Evolutionary conservation across 257 asterid species (phyloP), one percentile per base, ranked within the genome.

Genomic region (Solanum piurae): DNA sequence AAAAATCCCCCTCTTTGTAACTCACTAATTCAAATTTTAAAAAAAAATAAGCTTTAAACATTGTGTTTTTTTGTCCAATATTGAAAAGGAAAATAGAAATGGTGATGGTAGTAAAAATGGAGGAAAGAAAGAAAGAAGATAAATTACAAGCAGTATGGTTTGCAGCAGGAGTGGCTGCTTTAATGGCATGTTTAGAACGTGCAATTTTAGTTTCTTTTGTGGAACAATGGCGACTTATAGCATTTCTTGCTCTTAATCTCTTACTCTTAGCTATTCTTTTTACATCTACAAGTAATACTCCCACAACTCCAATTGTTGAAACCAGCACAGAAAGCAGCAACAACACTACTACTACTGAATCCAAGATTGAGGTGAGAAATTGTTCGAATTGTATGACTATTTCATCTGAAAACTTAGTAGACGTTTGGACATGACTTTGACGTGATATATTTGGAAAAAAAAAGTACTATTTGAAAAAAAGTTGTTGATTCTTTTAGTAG

Each of bases 151-250:
- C 99, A 27, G 94, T 97, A 84, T 91, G 98, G 88, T 96, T 97
- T 42, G 99, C 99, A 34, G 99, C 98, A 0, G 98, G 98, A 33
- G 92, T 94, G 20, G 99, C 98, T 1, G 96, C 95, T 4, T 89
- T 94, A 89, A 93, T 96, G 93, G 98, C 98, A 3, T 97, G 98
- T 88, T 77, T 97, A 9, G 94, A 93, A 79, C 92, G 98, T 1
- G 95, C 95, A 33, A 86, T 94, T 3, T 90, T 93, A 21, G 94
- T 92, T 31, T 92, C 98, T 0, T 93, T 96, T 25, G 89, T 96
- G 49, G 94, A 93, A 75, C 99, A 96, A 74, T 97, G 98, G 98
- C 92, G 96, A 1, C 90, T 94, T 42, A 91, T 96, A 94, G 98
- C 93, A 6, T 97, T 97, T 87, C 95, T 97, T n/a, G 94, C 95